Base-by-base conservation (phyloP, 306 rosid species). In the Comarum palustre region DNA sequence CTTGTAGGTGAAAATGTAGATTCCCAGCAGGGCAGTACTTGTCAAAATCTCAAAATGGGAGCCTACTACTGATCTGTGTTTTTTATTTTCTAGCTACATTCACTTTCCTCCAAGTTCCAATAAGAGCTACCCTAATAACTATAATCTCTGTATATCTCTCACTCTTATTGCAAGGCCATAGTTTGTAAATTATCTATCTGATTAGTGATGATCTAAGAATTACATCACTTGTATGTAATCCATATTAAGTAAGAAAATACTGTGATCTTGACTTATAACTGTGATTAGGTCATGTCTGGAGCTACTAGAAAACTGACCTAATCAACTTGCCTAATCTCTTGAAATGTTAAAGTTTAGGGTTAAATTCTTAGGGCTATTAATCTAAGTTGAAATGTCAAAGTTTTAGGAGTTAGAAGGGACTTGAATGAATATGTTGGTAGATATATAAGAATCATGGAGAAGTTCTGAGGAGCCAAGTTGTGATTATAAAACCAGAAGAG, bases 51-150 rank as follows among this genome's bases (percentile, higher is more conserved):
- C 77, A 47, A 84, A 83, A 83, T 78, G 78, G 87, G 75, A 76
- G 77, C 79, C 80, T 86, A 72, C 73, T 51, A 60, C 79, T 73
- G 64, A 74, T 62, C 89, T 79, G 71, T 72, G 75, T 68, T 80
- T 79, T 78, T 73, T 84, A 72, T 82, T 90, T 83, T 84, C 66
- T 82, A 81, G 79, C 87, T 78, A 77, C 84, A 84, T 86, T 88
- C 93, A 76, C 77, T 88, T 78, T 84, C 90, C 62, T 78, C 68
- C 88, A 77, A 83, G 88, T 90, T 73, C 90, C 90, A 79, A 86
- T 60, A 75, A 80, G 74, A 80, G 67, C 45, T 62, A 62, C 45
- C 79, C 79, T 76, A 79, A 75, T 77, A 73, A 27, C 60, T 61
- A 81, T 72, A 41, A 41, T 77, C 66, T 81, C 50, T 73, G 63